A percentile compares a stretch with the other conserved stretches of the same genome.
These are phyloP conservation scores for Plasmodium inui DNA, from an alignment of 169 alveolate genomes.

Conservation along the genomic window DNA sequence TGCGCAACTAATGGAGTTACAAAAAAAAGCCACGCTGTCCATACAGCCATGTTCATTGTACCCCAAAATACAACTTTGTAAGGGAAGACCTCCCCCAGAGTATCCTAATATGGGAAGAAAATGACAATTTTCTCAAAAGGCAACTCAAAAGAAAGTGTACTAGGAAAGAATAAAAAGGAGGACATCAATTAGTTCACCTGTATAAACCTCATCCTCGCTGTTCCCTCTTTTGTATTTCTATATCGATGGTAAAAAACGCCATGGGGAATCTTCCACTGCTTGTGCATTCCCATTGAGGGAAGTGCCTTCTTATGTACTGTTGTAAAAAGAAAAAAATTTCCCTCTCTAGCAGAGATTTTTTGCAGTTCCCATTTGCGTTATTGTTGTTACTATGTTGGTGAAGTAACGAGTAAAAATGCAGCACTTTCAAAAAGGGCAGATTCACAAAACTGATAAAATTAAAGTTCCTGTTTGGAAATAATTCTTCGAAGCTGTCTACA, in stretches of 20 bases:
- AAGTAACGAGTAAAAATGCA: constrained; percentile 16
- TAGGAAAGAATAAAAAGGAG: not conserved
- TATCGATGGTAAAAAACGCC: constrained; percentile 53
- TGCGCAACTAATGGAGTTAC: not conserved
- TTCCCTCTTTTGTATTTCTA: constrained; percentile 6
- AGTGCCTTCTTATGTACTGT: constrained; percentile 3
- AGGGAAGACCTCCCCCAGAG: not conserved
- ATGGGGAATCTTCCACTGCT: not conserved
- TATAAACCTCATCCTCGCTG: not conserved
- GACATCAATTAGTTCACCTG: not conserved
- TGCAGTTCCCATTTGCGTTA: not conserved
- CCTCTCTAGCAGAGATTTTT: constrained; percentile 61
- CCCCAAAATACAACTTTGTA: not conserved
- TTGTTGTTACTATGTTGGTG: not conserved
- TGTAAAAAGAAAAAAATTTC: constrained; percentile 42
- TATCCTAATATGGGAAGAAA: not conserved
- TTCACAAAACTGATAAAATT: constrained; percentile 9
- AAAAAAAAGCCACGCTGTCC: not conserved
- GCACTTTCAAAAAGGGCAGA: constrained; percentile 26
- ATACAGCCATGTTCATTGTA: not conserved
- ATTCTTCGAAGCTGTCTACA: not conserved
- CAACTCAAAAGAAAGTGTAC: not conserved
- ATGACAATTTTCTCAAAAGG: not conserved
- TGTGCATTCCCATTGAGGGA: constrained; percentile 9
- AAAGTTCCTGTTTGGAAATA: constrained; percentile 19